Evolutionary conservation across 805 yeast genomes (phyloP).

Genomic region (Kodamaea hsintzibuensis): DNA sequence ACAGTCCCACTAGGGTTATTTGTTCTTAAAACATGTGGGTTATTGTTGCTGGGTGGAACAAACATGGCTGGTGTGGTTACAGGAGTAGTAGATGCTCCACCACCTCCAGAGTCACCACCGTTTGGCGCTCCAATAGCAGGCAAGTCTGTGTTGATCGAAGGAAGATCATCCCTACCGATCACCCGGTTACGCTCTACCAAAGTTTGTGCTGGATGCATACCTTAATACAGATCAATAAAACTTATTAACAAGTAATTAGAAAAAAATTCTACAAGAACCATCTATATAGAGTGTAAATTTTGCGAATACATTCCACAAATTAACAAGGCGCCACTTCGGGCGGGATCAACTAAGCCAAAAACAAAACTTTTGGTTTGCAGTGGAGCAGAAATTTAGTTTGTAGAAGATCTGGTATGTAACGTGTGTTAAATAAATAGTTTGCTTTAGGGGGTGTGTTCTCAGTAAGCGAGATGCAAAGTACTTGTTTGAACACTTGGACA

Average conservation of each 20-base stretch:
- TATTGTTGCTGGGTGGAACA: slow-evolving; percentile 58
- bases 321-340: neutral
- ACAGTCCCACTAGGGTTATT: slow-evolving; percentile 72
- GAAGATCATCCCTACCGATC: neutral
- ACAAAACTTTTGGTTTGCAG: neutral
- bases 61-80: slow-evolving; percentile 50
- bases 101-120: slow-evolving; percentile 11
- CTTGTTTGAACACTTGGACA: no score
- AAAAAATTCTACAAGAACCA: no score
- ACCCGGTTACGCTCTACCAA: neutral
- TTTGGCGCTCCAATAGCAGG: slow-evolving; percentile 15
- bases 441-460: neutral
- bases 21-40: slow-evolving; percentile 62
- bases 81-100: slow-evolving; percentile 6
- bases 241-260: neutral
- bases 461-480: neutral
- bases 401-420: neutral
- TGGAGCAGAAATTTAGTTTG: no score
- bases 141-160: neutral
- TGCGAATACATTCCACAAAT: neutral
- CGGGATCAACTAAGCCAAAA: neutral
- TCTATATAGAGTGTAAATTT: neutral
- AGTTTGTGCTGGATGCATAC: neutral
- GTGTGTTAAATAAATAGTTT: neutral
- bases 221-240: neutral